Evolutionary conservation across 78 protist genomes (phyloP).

Genomic region (Neovahlkampfia damariscottae): DNA sequence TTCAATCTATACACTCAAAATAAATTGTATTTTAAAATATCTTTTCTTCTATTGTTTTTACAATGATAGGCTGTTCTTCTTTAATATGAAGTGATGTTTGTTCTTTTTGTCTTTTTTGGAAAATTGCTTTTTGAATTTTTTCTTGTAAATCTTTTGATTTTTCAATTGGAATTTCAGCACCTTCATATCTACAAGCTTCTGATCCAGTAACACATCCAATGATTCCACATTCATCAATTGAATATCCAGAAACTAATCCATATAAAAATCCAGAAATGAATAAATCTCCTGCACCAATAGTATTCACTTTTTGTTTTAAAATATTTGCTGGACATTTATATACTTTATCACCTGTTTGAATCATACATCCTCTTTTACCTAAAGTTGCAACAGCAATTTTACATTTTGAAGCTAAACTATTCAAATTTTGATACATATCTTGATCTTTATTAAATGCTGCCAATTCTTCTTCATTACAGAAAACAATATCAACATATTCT

Average conservation of each 20-base stretch:
- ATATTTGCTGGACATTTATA: neutral
- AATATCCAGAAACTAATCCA: neutral
- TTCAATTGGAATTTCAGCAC: neutral
- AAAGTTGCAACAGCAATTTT: neutral
- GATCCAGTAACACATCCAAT: neutral
- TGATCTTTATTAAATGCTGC: neutral
- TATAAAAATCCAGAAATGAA: neutral
- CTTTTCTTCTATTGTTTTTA: too few species aligned
- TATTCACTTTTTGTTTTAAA: neutral
- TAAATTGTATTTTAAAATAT: too few species aligned
- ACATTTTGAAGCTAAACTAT: neutral
- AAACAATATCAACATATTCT: neutral
- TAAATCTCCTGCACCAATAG: neutral
- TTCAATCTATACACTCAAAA: too few species aligned
- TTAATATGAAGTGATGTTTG: too few species aligned
- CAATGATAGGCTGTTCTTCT: too few species aligned
- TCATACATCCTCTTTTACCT: neutral
- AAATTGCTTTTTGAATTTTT: too few species aligned
- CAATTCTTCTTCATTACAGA: constrained; percentile 3
- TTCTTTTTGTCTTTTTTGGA: too few species aligned
- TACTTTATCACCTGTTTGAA: neutral
- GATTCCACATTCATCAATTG: neutral
- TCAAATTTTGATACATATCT: neutral
- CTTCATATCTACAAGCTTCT: neutral
- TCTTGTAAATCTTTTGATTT: too few species aligned